phyloP scores from a whole-genome alignment of 2,329 filamentous ascomycete species.

The Bipolaris victoriae region DNA sequence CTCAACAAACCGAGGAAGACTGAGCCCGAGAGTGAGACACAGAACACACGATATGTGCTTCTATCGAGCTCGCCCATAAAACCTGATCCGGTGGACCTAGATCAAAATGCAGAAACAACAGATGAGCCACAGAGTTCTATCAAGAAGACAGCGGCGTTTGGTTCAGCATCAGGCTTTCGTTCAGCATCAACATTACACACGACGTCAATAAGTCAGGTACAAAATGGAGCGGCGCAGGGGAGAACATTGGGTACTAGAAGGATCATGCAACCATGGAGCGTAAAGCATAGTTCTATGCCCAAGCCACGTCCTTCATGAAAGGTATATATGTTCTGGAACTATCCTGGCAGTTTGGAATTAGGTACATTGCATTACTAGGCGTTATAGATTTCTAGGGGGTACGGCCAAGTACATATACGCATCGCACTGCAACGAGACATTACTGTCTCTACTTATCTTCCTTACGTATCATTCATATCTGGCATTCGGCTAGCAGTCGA shows the following conservation, averaged over 20 bases:
- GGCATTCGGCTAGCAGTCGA: not conserved
- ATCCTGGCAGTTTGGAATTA: not conserved
- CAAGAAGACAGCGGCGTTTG: conserved; percentile 9
- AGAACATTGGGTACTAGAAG: conserved; percentile 59
- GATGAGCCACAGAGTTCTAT: conserved; percentile 17
- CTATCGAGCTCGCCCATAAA: conserved; percentile 53
- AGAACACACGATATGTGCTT: conserved; percentile 55
- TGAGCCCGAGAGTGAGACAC: conserved; percentile 28
- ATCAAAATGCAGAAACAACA: conserved; percentile 10
- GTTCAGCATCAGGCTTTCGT: conserved; percentile 29
- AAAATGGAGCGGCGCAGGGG: conserved; percentile 40
- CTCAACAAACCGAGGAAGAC: conserved; percentile 36
- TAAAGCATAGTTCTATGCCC: conserved; percentile 43
- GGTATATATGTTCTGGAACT: not conserved
- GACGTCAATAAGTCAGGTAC: conserved; percentile 49
- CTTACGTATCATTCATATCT: not conserved
- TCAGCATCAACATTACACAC: conserved; percentile 53
- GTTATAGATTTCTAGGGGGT: not conserved
- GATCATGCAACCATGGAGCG: conserved; percentile 59
- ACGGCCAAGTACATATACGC: not conserved
- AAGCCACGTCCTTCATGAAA: conserved; percentile 32
- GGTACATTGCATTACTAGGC: not conserved
- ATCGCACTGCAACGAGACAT: not conserved
- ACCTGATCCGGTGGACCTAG: conserved; percentile 27
- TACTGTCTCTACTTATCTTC: not conserved